phyloP scores from a whole-genome alignment of 1,284 basidiomycete species.

The Irpex sp. region DNA sequence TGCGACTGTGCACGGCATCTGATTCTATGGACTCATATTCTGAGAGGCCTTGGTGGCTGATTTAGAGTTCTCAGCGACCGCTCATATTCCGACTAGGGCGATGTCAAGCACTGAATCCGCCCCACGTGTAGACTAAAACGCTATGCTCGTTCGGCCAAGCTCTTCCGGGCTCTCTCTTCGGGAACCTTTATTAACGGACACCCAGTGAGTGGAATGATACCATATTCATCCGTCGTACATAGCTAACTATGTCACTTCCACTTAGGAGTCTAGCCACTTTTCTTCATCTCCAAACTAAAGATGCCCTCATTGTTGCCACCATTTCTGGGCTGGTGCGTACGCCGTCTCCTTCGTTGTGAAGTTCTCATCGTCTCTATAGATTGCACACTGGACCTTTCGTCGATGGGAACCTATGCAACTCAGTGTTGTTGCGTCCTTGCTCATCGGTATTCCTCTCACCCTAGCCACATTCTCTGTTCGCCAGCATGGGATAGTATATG shows the following conservation, averaged over 20 bases:
- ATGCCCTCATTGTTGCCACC: neutral
- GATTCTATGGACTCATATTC: neutral
- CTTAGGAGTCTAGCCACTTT: neutral
- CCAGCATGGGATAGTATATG: neutral
- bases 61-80: neutral
- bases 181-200: neutral
- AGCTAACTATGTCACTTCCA: neutral
- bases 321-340: slow-evolving; percentile 1
- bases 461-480: neutral
- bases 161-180: neutral
- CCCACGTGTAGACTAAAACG: neutral
- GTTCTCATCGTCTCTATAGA: neutral
- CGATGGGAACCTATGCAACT: slow-evolving; percentile 5
- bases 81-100: neutral
- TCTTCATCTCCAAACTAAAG: neutral
- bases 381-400: slow-evolving; percentile 2
- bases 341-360: neutral
- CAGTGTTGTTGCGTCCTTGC: neutral
- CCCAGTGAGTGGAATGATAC: neutral
- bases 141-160: neutral
- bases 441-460: neutral
- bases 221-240: neutral
- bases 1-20: neutral
- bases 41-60: neutral
- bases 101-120: neutral